Percentiles rank a stretch among this genome's conserved stretches.
phyloP scores from a whole-genome alignment of 176 grass and related monocot genomes.

The Oryza coarctata region DNA sequence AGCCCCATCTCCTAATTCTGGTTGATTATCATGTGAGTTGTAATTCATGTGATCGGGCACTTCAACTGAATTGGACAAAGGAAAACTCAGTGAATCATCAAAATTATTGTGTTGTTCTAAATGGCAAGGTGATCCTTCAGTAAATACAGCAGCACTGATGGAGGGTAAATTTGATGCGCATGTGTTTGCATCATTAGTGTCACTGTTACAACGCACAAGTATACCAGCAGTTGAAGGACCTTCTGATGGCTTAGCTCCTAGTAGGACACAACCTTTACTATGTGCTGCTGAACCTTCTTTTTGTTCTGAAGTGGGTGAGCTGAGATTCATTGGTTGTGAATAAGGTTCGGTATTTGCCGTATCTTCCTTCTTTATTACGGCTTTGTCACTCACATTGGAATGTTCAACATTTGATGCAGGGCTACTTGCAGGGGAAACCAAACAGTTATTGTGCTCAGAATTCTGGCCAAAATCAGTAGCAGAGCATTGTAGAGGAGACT shows the following conservation, averaged over 20 bases:
- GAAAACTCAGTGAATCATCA: conserved; percentile 36
- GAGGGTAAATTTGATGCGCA: conserved; percentile 46
- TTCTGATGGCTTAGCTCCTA: conserved; percentile 42
- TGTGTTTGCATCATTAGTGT: conserved; percentile 36
- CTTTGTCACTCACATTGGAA: conserved; percentile 31
- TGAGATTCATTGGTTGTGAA: conserved; percentile 20
- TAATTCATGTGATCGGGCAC: conserved; percentile 42
- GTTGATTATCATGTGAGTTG: conserved; percentile 33
- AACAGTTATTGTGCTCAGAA: conserved; percentile 22
- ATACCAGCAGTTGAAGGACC: conserved; percentile 34
- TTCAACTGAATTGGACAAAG: conserved; percentile 40
- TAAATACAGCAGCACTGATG: conserved; percentile 30
- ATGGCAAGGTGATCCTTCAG: conserved; percentile 44
- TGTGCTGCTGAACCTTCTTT: conserved; percentile 36
- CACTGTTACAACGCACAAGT: conserved; percentile 19
- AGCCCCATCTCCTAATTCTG: conserved; percentile 42
- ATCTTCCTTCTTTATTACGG: conserved; percentile 50
- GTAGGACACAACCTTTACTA: conserved; percentile 34
- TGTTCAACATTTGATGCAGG: conserved; percentile 38
- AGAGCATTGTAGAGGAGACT: conserved; percentile 25
- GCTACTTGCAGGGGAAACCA: conserved; percentile 35
- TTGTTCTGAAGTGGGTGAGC: conserved; percentile 46
- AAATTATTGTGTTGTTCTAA: conserved; percentile 41
- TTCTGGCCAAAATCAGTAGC: conserved; percentile 35
- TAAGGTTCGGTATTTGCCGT: conserved; percentile 33